Base-by-base conservation (phyloP, 2,329 filamentous ascomycete species). In the Colletotrichum ledebouriae region DNA sequence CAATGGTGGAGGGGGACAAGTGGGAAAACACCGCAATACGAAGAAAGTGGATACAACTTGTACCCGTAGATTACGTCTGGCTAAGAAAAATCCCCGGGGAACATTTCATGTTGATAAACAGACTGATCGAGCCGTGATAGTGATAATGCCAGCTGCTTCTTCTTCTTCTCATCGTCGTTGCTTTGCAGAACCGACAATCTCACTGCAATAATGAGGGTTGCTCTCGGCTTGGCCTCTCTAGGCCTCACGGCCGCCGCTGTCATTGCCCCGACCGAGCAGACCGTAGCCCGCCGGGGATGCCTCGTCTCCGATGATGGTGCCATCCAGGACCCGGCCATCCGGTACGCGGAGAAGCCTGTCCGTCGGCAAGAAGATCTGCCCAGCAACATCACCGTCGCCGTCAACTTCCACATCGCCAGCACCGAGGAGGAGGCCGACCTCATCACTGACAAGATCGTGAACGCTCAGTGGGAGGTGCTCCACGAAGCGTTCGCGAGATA, bases 401-500 rank as follows among this genome's bases (percentile, higher is more conserved):
- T 75, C 6, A 65, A 75, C 53, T 73, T 75, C 41, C 74, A 75
- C 61, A 70, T 75, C 44, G 68, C 71, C 59, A 75, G 73, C 66
- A 75, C 73, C 20, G 59, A 69, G 17, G 74, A 60, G n/a, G 47
- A 75, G 17, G 68, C 70, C 6, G 47, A 63, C 25, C 47, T 72
- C 29, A 56, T 72, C 34, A 71, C 67, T 5, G 70, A 72, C 52
- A 64, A 49, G 12, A 67, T 72, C 20, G 55, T 69, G 17, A 69
- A 70, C 1, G 70, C 72, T 2, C 73, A 74, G 50, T 74, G 72
- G 71, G 46, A 65, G 3, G 59, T 75, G 2, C 50, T 75, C 13
- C 61, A 68, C 17, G 68, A 72, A 6, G 39, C 63, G 2, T 75
- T 73, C 33, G 69, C 71, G n/a, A 69, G 53, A 25, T 60, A 74